Conservation (phyloP, 441 rosid species). For the Eruca vesicaria region DNA sequence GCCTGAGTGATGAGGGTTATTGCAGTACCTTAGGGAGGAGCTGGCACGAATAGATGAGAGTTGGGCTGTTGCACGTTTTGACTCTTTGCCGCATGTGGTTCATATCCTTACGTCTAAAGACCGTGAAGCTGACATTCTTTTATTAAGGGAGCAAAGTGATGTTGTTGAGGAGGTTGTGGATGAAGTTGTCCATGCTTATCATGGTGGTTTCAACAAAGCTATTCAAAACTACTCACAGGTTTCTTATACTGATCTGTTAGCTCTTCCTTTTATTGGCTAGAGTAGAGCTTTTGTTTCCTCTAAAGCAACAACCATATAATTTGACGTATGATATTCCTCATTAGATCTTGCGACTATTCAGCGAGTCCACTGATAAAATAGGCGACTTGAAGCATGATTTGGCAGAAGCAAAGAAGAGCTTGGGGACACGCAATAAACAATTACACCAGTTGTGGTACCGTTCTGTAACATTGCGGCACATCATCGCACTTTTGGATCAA, state of each 20-base stretch:
- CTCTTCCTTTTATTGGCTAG: background rate
- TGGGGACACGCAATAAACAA: slow-evolving; percentile 90
- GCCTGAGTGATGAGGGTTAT: slow-evolving; percentile 32
- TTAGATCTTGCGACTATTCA: slow-evolving; percentile 94
- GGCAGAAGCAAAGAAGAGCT: slow-evolving; percentile 83
- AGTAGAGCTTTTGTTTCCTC: background rate
- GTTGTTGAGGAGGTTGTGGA: slow-evolving; percentile 98
- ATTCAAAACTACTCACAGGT: slow-evolving; percentile 99
- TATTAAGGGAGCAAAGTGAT: slow-evolving; percentile 87
- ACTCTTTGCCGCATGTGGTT: slow-evolving; percentile 98
- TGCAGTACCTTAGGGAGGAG: slow-evolving; percentile 88
- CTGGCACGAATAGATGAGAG: slow-evolving; percentile 75
- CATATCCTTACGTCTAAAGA: slow-evolving; percentile 94
- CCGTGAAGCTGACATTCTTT: slow-evolving; percentile 77
- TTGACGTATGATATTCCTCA: slow-evolving; percentile 16
- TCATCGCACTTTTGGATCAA: slow-evolving; percentile 90
- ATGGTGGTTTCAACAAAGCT: slow-evolving; percentile 96
- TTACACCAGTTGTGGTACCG: slow-evolving; percentile 99
- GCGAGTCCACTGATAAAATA: slow-evolving; percentile 85
- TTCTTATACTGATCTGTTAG: background rate
- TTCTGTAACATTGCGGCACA: slow-evolving; percentile 96
- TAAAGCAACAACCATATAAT: background rate
- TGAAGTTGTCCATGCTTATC: slow-evolving; percentile 98
- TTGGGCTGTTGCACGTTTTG: slow-evolving; percentile 94
- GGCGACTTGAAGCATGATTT: slow-evolving; percentile 76